phyloP scores from a whole-genome alignment of 2,329 filamentous ascomycete genomes.

The Claviceps maximensis region DNA sequence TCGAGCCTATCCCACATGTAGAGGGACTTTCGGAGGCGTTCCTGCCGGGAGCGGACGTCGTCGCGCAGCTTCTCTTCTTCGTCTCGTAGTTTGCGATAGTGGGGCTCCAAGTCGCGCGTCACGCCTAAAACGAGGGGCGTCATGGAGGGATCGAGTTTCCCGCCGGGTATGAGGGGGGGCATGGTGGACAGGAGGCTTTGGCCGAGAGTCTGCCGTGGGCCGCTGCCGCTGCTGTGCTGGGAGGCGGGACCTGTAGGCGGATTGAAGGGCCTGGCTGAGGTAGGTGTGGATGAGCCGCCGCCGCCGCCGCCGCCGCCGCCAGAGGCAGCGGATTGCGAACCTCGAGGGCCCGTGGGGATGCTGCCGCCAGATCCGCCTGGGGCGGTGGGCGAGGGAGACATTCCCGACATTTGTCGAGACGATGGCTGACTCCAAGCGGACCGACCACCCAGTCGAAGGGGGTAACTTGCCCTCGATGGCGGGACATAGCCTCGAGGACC shows the following conservation, averaged over 20 bases:
- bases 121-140: constrained; percentile 32
- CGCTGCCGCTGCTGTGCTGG: constrained; percentile 21
- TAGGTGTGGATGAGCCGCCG: constrained; percentile 25
- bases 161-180: constrained; percentile 38
- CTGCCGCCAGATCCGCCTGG: constrained; percentile 23
- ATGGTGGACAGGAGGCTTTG: constrained; percentile 39
- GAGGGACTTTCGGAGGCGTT: constrained; percentile 39
- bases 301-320: constrained; percentile 17
- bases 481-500: constrained; percentile 42
- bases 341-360: constrained; percentile 37
- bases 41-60: constrained; percentile 39
- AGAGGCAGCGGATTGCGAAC: constrained; percentile 10
- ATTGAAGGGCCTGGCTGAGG: constrained; percentile 37
- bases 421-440: constrained; percentile 29
- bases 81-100: constrained; percentile 39
- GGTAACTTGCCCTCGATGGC: constrained; percentile 29
- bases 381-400: constrained; percentile 26
- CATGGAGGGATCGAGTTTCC: constrained; percentile 37
- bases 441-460: constrained; percentile 31
- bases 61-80: constrained; percentile 45
- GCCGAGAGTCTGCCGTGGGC: constrained; percentile 31
- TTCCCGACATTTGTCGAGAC: constrained; percentile 20
- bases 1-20: constrained; percentile 40
- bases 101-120: constrained; percentile 39
- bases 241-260: constrained; percentile 42